Evolutionary conservation across 2,329 filamentous ascomycete genomes (phyloP), one percentile per base, ranked within the genome.

Genomic region (Exophiala sp.): DNA sequence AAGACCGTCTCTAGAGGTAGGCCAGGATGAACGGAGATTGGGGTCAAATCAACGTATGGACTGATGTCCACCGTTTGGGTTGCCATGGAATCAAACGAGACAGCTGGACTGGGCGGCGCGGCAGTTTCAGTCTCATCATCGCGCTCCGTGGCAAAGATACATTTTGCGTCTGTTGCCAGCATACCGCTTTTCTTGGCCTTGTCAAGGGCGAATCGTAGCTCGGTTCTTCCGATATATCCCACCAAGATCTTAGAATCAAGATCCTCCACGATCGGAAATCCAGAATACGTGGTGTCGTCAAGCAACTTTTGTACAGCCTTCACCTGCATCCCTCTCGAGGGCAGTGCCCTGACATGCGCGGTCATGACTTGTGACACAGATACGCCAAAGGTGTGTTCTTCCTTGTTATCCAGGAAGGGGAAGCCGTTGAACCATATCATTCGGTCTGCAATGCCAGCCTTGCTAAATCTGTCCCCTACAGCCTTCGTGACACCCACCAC

Each of bases 351-450:
- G 2, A 87, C 80, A 0, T 90, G 78, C 44, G 86, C 80, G 1
- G 83, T 90, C 90, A 97, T 96, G 57, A 87, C 88, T 56, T 87
- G 81, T 0, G 88, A 93, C 8, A 97, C 93, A 0, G 93, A 86
- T 0, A 97, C 90, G 40, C 90, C 91, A 68, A 97, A 96, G 46
- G 90, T 90, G 68, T 96, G 90, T 50, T 97, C 93, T 68, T 97
- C 91, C 65, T 98, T 98, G 68, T 86, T 94, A 70, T 98, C 93
- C 2, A 98, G 76, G 70, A 94, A 98, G 0, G 93, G 93, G 63
- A 96, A 95, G 1, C 93, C 93, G 61, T 88, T 97, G 71, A 96
- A 95, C 85, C 89, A 95, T 61, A 98, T 98, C 88, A 96, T 95
- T 55, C 89, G 85, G 67, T 98, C 93, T 18, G 93, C 93, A 51